Evolutionary conservation across 75 land plant genomes (phyloP).

Genomic region (Selaginella moellendorffii): DNA sequence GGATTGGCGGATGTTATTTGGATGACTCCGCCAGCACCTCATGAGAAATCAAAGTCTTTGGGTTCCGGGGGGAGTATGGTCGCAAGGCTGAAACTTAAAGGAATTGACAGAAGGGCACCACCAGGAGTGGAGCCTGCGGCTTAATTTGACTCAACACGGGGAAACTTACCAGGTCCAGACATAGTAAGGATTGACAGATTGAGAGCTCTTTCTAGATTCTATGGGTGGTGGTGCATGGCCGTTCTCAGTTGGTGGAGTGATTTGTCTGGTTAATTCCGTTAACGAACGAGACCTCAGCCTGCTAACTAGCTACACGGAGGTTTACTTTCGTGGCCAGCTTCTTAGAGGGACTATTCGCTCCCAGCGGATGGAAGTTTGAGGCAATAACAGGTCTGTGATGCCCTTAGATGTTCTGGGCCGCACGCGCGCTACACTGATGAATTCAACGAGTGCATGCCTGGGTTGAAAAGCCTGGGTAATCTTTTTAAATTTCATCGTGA

Average conservation of each 20-base stretch:
- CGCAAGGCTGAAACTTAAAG: too few species aligned
- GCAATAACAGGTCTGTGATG: conserved; percentile 37
- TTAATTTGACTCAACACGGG: conserved; percentile 4
- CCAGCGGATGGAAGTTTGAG: conserved; percentile 27
- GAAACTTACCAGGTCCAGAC: conserved; percentile 2
- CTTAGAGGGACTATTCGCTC: conserved; percentile 11
- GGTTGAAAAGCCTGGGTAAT: conserved; percentile 7
- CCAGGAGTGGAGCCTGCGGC: too few species aligned
- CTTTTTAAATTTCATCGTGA: conserved; percentile 10
- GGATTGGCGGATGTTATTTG: too few species aligned
- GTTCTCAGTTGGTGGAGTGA: conserved; percentile 12
- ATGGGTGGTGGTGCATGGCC: conserved; percentile 12
- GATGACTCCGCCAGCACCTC: too few species aligned
- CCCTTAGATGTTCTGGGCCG: conserved; percentile 26
- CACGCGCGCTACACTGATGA: conserved; percentile 10
- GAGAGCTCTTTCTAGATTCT: too few species aligned
- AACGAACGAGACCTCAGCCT: conserved; percentile 11
- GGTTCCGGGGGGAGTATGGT: too few species aligned
- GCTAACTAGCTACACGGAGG: conserved; percentile 11
- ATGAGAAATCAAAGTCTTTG: too few species aligned
- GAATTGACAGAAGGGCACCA: too few species aligned
- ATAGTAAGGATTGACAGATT: too few species aligned
- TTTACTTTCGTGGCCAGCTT: conserved; percentile 10
- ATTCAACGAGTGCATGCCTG: conserved; percentile 10
- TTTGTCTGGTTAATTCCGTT: conserved; percentile 11